Evolutionary conservation across 768 basidiomycete genomes (phyloP).

Genomic region (Mycena metata): DNA sequence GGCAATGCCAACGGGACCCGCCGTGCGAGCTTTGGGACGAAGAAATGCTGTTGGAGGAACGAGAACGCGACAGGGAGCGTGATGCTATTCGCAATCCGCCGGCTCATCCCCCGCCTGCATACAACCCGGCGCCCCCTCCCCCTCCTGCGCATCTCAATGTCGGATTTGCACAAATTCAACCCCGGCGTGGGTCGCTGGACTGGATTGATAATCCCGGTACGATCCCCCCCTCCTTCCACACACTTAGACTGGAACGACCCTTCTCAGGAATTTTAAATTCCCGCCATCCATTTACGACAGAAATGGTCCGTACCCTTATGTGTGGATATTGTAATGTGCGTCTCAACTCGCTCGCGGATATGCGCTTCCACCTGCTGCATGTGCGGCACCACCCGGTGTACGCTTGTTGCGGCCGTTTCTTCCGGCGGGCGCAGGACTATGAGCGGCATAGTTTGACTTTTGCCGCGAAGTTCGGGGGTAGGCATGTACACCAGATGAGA

Average conservation of each 20-base stretch:
- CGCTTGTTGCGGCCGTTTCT: conserved; percentile 46
- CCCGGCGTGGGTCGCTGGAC: conserved; percentile 20
- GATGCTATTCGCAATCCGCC: conserved; percentile 31
- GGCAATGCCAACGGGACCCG: conserved; percentile 48
- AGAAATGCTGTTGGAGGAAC: conserved; percentile 50
- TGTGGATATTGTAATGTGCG: conserved; percentile 45
- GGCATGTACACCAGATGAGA: conserved; percentile 15
- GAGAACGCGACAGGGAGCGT: conserved; percentile 43
- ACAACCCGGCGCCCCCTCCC: conserved; percentile 22
- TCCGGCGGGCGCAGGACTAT: conserved; percentile 40
- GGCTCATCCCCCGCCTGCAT: conserved; percentile 22
- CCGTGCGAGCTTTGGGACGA: conserved; percentile 56
- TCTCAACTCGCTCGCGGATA: conserved; percentile 43
- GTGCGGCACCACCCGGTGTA: conserved; percentile 43
- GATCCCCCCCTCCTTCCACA: background rate
- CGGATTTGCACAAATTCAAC: background rate
- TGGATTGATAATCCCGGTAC: conserved; percentile 44
- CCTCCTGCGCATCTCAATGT: background rate
- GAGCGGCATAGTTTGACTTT: conserved; percentile 40
- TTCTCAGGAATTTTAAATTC: conserved; percentile 30
- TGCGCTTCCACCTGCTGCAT: conserved; percentile 42
- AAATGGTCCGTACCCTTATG: conserved; percentile 41
- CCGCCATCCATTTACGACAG: conserved; percentile 42
- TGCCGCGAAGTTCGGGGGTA: conserved; percentile 27
- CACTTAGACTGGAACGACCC: background rate